phyloP scores from a whole-genome alignment of 192 early-diverging fungal species.

The Umbelopsis sp. region DNA sequence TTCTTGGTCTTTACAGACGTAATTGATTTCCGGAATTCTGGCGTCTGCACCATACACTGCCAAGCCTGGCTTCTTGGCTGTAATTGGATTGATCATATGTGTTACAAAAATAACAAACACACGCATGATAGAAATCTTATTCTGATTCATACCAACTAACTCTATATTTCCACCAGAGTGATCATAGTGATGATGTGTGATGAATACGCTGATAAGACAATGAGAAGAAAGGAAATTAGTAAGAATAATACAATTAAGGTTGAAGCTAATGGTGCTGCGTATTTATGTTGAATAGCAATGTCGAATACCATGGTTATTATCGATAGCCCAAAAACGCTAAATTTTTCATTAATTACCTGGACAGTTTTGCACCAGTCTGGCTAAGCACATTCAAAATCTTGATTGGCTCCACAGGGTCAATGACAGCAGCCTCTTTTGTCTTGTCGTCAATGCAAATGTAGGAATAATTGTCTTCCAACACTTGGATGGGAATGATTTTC shows the following conservation, averaged over 20 bases:
- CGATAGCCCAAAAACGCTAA: background rate
- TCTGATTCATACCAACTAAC: conserved; percentile 42
- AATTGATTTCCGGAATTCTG: conserved; percentile 79
- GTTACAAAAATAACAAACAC: background rate
- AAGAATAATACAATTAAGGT: background rate
- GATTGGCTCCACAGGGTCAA: conserved; percentile 85
- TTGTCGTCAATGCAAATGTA: conserved; percentile 80
- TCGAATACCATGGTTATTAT: background rate
- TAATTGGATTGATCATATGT: background rate
- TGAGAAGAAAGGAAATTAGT: background rate
- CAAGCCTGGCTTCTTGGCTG: conserved; percentile 56
- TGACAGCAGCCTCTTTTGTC: conserved; percentile 66
- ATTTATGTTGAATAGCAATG: background rate
- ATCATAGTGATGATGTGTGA: conserved; percentile 92
- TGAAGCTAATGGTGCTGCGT: background rate
- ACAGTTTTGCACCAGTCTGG: conserved; percentile 51
- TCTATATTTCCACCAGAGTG: conserved; percentile 81
- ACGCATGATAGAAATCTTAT: background rate
- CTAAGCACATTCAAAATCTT: conserved; percentile 65
- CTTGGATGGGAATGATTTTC: conserved; percentile 64
- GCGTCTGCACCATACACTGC: conserved; percentile 85
- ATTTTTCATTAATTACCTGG: conserved; percentile 29
- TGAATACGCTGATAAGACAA: conserved; percentile 52
- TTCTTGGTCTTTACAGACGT: conserved; percentile 69
- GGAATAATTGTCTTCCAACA: conserved; percentile 85